Evolutionary conservation across 805 yeast species (phyloP).

Genomic region (Ogataea nonfermentans): DNA sequence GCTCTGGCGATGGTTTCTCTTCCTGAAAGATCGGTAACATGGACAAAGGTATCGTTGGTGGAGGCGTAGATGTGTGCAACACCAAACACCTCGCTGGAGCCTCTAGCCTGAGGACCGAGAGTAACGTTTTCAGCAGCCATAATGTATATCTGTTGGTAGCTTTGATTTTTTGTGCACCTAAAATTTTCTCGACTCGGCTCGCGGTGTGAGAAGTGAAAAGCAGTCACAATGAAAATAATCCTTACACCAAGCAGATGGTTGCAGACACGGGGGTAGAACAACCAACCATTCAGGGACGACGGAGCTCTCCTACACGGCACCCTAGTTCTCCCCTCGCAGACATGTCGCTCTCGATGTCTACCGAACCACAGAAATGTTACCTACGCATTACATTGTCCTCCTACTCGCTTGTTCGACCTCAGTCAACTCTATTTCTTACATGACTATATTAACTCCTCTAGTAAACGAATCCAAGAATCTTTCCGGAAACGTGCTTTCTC

Average conservation of each 20-base stretch:
- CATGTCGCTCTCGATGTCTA: too few species aligned
- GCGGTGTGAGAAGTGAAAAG: not conserved
- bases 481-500: conserved; percentile 99
- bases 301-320: too few species aligned
- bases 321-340: too few species aligned
- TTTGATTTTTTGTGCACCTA: conserved; percentile 16
- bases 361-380: too few species aligned
- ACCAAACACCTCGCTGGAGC: conserved; percentile 98
- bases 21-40: conserved; percentile 98
- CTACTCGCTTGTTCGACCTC: too few species aligned
- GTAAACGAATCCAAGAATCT: conserved; percentile 97
- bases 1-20: conserved; percentile 99
- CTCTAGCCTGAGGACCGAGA: conserved; percentile 88
- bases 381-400: too few species aligned
- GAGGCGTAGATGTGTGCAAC: conserved; percentile 99
- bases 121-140: conserved; percentile 49
- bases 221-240: conserved; percentile 9
- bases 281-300: too few species aligned
- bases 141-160: conserved; percentile 9
- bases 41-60: conserved; percentile 99
- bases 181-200: conserved; percentile 15
- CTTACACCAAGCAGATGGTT: conserved; percentile 1
- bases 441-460: conserved; percentile 36
- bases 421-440: not conserved
- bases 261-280: too few species aligned